These are phyloP conservation scores for Lagenaria siceraria DNA, from an alignment of 306 rosid genomes.

Conservation along the genomic window DNA sequence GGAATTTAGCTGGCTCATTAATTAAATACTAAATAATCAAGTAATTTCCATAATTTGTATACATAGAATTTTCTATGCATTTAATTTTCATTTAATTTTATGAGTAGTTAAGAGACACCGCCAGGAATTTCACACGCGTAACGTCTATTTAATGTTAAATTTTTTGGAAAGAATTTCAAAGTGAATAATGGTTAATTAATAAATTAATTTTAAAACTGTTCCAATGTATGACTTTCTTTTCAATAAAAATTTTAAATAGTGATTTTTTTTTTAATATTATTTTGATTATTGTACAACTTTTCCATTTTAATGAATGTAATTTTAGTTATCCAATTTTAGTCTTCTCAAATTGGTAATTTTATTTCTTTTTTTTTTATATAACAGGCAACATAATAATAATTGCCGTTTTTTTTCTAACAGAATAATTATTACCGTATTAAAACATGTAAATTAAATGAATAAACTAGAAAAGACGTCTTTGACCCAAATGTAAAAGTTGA, in stretches of 20 bases:
- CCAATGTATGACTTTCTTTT: background rate
- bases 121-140: background rate
- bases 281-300: too few relatives aligned
- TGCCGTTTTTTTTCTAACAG: background rate
- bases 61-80: background rate
- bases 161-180: background rate
- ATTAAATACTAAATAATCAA: background rate
- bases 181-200: background rate
- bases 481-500: too few relatives aligned
- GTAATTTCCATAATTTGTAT: background rate
- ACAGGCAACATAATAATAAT: background rate
- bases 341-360: too few relatives aligned
- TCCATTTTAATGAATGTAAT: too few relatives aligned
- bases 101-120: background rate
- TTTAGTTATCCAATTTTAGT: too few relatives aligned
- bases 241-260: background rate
- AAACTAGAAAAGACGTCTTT: background rate
- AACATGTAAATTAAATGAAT: background rate
- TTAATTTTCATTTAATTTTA: background rate
- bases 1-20: slow-evolving; percentile 4
- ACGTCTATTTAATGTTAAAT: background rate
- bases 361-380: background rate
- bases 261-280: too few relatives aligned
- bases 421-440: background rate
- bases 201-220: background rate